Base-by-base conservation (phyloP, 148 eudicot species). In the Amaranthus palmeri region DNA sequence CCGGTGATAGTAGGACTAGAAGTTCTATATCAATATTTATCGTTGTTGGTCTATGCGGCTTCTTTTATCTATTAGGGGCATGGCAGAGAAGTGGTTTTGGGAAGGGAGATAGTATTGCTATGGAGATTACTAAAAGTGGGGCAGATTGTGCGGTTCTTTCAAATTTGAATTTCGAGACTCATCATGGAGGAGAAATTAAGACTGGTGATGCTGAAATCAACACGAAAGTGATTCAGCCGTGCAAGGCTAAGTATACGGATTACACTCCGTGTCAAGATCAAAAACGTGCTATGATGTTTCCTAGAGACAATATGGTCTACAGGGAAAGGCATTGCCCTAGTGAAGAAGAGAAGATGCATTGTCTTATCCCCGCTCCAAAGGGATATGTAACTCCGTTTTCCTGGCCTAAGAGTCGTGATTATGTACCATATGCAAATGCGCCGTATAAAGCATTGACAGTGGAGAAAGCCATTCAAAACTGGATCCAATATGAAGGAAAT, bases 381-480 rank as follows among this genome's bases (percentile, higher is more conserved):
- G 98, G 97, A 8, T 93, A 93, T 72, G 93, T 91, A 12, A 89
- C 97, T 43, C 98, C 98, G 1, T 93, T 93, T 78, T 78, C 88
- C 3, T 93, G 98, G 98, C 98, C 98, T n/a, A 91, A 91, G 81
- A 93, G 98, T 68, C 92, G 98, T 60, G 98, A 93, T 55, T 93
- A 89, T 81, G 98, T 93, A 8, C 98, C 98, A 2, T 93, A 72
- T 82, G 98, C 98, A 11, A 93, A 93, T 86, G 98, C 97, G 43
- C 98, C 98, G 4, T 93, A 93, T 68, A 93, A 93, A 82, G 90
- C 96, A 73, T 83, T 93, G 84, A 93, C 98, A 2, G 97, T 93
- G 50, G 98, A 93, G 86, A 93, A 93, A 83, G 98, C 98, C 71
- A 93, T 93, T 77, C 98, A 93, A 77, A 93, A 93, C 61, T 93